Conservation (phyloP, 345 rosid genomes). For the Acer saccharum region DNA sequence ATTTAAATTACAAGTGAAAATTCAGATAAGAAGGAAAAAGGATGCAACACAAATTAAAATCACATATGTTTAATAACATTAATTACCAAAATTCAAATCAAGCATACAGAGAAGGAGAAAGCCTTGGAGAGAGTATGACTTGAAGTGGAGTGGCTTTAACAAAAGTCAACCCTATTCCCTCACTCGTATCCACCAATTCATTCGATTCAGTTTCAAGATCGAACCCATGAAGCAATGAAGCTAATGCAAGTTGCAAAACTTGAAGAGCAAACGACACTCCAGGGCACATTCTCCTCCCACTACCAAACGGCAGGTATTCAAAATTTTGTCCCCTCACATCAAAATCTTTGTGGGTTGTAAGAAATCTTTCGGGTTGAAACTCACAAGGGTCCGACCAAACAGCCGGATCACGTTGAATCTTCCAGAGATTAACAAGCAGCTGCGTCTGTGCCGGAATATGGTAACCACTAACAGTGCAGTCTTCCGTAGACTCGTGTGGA, state of each 20-base stretch:
- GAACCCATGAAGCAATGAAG: slow-evolving; percentile 27
- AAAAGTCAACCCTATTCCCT: background rate
- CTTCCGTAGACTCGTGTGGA: slow-evolving; percentile 27
- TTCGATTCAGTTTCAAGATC: background rate
- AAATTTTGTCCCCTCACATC: slow-evolving; percentile 30
- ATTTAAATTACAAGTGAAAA: too few relatives aligned
- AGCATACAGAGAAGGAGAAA: background rate
- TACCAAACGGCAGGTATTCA: slow-evolving; percentile 30
- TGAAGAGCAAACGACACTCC: slow-evolving; percentile 27
- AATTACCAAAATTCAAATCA: background rate
- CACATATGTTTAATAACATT: too few relatives aligned
- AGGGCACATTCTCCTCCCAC: slow-evolving; percentile 32
- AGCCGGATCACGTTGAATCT: slow-evolving; percentile 30
- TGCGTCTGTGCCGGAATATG: slow-evolving; percentile 26
- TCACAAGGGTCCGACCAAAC: slow-evolving; percentile 26
- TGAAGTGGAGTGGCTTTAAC: background rate
- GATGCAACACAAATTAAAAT: too few relatives aligned
- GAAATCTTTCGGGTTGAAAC: slow-evolving; percentile 35
- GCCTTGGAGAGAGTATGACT: background rate
- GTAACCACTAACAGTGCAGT: slow-evolving; percentile 27
- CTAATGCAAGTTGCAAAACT: slow-evolving; percentile 19
- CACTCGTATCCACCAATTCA: slow-evolving; percentile 28
- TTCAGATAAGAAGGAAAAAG: too few relatives aligned
- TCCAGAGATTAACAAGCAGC: slow-evolving; percentile 23
- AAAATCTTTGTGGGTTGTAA: slow-evolving; percentile 6